Evolutionary conservation across 75 land plant species (phyloP).

Genomic region (Sequoiadendron giganteum): DNA sequence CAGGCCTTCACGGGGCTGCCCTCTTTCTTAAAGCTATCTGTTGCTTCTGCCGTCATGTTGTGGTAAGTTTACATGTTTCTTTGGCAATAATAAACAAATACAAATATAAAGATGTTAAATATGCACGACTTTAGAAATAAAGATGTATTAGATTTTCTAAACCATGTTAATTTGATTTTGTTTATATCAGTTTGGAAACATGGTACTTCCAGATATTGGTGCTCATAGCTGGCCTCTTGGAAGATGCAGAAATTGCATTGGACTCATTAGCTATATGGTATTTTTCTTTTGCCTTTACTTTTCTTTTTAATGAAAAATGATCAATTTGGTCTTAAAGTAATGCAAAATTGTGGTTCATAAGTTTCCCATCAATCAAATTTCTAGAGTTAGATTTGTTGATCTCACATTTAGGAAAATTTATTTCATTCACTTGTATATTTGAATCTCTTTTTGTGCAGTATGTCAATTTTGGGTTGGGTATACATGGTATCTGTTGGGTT

Average conservation of each 20-base stretch:
- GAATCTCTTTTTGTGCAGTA: conserved; percentile 31
- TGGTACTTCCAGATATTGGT: conserved; percentile 66
- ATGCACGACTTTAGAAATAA: no score
- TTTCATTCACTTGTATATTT: no score
- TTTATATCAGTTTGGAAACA: conserved; percentile 46
- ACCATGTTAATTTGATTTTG: neutral
- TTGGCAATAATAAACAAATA: no score
- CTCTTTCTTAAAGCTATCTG: conserved; percentile 43
- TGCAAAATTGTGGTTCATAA: neutral
- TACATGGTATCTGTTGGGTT: conserved; percentile 78
- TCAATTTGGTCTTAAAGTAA: neutral
- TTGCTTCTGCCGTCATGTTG: conserved; percentile 49
- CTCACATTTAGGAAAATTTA: neutral
- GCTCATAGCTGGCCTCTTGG: conserved; percentile 48
- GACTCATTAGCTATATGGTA: conserved; percentile 63
- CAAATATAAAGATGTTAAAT: no score
- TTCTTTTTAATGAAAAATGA: neutral
- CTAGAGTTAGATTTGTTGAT: neutral
- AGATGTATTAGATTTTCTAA: neutral
- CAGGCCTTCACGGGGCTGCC: conserved; percentile 41
- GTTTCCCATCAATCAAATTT: neutral
- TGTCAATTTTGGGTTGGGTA: conserved; percentile 37
- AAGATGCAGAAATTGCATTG: conserved; percentile 45
- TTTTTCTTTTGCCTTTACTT: neutral
- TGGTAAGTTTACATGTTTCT: neutral